Conservation (phyloP, 768 basidiomycete genomes). For the Boletus patriciae region DNA sequence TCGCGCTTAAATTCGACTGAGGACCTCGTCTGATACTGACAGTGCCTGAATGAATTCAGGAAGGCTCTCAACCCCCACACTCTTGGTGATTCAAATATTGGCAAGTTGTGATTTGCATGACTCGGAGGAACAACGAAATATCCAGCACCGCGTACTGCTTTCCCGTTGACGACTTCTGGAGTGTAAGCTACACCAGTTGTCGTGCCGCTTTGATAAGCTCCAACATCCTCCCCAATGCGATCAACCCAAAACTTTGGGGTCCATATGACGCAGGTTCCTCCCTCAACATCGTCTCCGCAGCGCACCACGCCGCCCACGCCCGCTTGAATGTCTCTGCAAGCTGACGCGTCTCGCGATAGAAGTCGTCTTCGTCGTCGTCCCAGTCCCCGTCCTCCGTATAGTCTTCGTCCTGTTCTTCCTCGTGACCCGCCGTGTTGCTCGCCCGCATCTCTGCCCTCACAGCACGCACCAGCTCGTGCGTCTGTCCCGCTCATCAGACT, state of each 20-base stretch:
- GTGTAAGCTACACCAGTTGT: neutral
- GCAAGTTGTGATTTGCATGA: too few species aligned
- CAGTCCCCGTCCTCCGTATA: conserved; percentile 25
- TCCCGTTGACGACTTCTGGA: too few species aligned
- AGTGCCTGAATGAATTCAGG: conserved; percentile 84
- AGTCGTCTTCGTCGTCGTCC: conserved; percentile 31
- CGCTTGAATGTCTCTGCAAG: conserved; percentile 36
- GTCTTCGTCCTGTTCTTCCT: conserved; percentile 29
- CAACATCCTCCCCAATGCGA: conserved; percentile 43
- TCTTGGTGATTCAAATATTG: too few species aligned
- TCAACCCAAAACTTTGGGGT: conserved; percentile 30
- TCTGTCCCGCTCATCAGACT: conserved; percentile 29
- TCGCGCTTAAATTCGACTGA: conserved; percentile 84
- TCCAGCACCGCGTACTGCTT: too few species aligned
- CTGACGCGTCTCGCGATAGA: conserved; percentile 29
- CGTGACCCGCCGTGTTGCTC: conserved; percentile 10
- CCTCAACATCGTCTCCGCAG: conserved; percentile 33
- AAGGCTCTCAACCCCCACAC: conserved; percentile 55
- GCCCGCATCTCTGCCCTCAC: conserved; percentile 36
- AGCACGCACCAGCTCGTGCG: conserved; percentile 38
- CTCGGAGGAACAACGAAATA: too few species aligned
- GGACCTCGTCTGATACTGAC: conserved; percentile 60
- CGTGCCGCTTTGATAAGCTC: conserved; percentile 37
- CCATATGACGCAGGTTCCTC: conserved; percentile 36
- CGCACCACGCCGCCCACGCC: conserved; percentile 46